Evolutionary conservation across 225 moss, liverwort and hornwort genomes (phyloP).

Genomic region (Sphagnum contortum): DNA sequence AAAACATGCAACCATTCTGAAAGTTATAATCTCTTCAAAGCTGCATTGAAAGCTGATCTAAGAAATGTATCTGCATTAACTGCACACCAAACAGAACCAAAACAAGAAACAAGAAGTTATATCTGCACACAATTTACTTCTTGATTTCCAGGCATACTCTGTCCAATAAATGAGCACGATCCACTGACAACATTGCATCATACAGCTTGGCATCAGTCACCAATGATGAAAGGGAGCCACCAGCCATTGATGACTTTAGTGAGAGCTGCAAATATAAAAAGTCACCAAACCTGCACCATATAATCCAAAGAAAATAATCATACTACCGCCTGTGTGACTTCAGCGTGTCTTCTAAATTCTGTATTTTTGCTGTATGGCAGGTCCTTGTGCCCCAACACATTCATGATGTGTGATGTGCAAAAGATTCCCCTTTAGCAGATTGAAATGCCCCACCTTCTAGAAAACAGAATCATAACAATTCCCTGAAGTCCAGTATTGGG

Average conservation of each 20-base stretch:
- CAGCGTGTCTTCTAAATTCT: too few species aligned
- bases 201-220: slow-evolving; percentile 53
- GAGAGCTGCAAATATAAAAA: slow-evolving; percentile 77
- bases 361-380: too few species aligned
- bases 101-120: not conserved
- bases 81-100: too few species aligned
- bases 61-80: too few species aligned
- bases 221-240: slow-evolving; percentile 39
- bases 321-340: slow-evolving; percentile 20
- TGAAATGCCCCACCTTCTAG: too few species aligned
- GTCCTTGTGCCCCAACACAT: slow-evolving; percentile 7
- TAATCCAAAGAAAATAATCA: slow-evolving; percentile 26
- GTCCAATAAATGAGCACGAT: slow-evolving; percentile 61
- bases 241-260: slow-evolving; percentile 29
- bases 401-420: not conserved
- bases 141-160: slow-evolving; percentile 49
- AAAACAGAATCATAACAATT: too few species aligned
- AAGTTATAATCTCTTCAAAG: too few species aligned
- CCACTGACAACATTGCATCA: slow-evolving; percentile 48
- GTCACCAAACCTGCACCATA: slow-evolving; percentile 81
- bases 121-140: slow-evolving; percentile 13
- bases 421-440: too few species aligned
- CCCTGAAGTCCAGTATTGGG: too few species aligned
- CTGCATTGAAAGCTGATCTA: too few species aligned
- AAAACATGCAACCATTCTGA: too few species aligned